Evolutionary conservation across 164 flowering plant species (phyloP), one percentile per base, ranked within the genome.

Genomic region (Hamamelis virginiana): DNA sequence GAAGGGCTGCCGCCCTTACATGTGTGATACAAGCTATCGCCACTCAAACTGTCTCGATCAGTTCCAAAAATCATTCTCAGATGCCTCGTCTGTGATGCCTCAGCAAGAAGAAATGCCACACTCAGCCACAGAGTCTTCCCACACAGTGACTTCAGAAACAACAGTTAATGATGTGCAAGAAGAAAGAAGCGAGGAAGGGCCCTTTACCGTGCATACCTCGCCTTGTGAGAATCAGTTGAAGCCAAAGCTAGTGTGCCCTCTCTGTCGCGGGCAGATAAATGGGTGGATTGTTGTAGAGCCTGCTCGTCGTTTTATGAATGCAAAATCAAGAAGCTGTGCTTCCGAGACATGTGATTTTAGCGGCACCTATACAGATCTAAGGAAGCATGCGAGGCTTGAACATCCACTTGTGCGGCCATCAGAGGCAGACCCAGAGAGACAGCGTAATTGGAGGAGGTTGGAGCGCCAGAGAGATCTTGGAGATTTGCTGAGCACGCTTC

Each of bases 21-120:
- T 94, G 93, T 94, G 98, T 72, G 91, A 90, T 75, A 94, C 97
- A 21, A 92, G 98, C 75, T 86, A 85, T 56, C 89, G 97, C 6
- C 97, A 89, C 74, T 94, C 98, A 0, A 94, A 94, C 65, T 94
- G 98, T 63, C 77, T 94, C 50, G 98, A 94, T 43, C 98, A 89
- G 73, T 90, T 86, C 72, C 75, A 85, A 18, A 92, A 94, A 72
- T 82, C 90, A 60, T 81, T 76, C 72, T 62, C 73, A 0, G 81
- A 86, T 48, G n/a, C 73, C 21, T 65, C 81, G 27, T 52, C 81
- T 33, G 45, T 72, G 16, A 19, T 51, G 18, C 58, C 66, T 21
- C 74, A 64, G 6, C 70, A 27, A 61, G 85, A 80, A 59, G 87
- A 71, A 64, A 63, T 64, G 28, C 55, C 73, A 8, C 18, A 23